phyloP scores from a whole-genome alignment of 306 rosid species.

The Quercus gilva region DNA sequence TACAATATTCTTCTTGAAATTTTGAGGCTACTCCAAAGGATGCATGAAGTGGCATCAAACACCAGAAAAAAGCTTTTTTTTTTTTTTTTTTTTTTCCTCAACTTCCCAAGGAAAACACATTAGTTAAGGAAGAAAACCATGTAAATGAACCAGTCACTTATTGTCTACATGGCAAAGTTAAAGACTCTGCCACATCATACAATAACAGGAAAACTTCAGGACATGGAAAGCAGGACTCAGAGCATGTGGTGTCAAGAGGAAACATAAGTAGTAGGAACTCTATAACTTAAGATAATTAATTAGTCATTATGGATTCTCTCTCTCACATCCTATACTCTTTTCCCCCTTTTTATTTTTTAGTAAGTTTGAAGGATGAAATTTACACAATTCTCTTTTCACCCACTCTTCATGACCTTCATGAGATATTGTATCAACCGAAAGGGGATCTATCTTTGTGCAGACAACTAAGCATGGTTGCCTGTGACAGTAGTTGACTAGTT shows the following conservation, averaged over 20 bases:
- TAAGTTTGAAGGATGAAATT: too few species aligned
- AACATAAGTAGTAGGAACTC: background rate
- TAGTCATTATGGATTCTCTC: background rate
- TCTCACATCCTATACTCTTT: background rate
- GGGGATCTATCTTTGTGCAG: background rate
- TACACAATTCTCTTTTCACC: background rate
- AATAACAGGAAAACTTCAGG: background rate
- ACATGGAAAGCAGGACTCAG: background rate
- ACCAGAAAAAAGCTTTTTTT: background rate
- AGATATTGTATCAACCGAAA: background rate
- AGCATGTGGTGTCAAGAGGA: background rate
- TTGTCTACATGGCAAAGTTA: background rate
- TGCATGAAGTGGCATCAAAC: background rate
- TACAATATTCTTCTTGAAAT: background rate
- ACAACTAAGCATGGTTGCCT: background rate
- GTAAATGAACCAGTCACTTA: background rate
- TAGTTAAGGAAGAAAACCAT: too few species aligned
- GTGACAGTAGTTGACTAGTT: background rate
- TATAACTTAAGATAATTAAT: background rate
- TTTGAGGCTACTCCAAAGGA: background rate
- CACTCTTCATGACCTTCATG: background rate
- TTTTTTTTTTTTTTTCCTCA: background rate
- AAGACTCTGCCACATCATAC: background rate
- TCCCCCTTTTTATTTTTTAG: too few species aligned
- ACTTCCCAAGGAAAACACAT: background rate